Conservation (phyloP, 2,329 filamentous ascomycete species). For the Zarea fungicola region DNA sequence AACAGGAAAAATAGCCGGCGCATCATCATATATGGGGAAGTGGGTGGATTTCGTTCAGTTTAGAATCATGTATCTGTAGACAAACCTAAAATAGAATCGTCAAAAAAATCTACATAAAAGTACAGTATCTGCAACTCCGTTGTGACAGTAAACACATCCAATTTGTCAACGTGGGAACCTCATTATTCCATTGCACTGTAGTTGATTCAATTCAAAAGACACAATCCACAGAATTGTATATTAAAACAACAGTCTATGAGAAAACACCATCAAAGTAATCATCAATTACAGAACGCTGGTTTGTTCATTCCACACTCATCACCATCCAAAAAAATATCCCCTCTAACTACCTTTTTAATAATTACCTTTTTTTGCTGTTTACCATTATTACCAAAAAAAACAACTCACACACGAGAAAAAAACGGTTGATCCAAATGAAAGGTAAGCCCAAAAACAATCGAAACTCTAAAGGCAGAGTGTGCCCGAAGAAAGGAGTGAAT, state of each 20-base stretch:
- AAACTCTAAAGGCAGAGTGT: not conserved
- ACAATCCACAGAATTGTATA: too few species aligned
- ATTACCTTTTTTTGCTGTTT: not conserved
- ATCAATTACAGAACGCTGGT: not conserved
- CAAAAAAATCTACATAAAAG: not conserved
- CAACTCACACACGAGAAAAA: not conserved
- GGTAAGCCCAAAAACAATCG: too few species aligned
- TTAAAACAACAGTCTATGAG: too few species aligned
- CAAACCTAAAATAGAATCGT: not conserved
- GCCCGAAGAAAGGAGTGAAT: not conserved
- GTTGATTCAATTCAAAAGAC: too few species aligned
- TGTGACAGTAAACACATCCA: too few species aligned
- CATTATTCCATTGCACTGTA: too few species aligned
- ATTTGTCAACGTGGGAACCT: too few species aligned
- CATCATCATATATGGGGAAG: not conserved
- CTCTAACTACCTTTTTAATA: not conserved
- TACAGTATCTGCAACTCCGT: not conserved
- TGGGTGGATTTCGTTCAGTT: not conserved
- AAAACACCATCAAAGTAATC: not conserved
- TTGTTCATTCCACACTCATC: not conserved
- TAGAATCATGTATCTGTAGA: conserved; percentile 2
- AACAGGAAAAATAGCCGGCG: too few species aligned
- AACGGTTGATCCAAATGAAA: too few species aligned
- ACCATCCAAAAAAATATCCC: too few species aligned
- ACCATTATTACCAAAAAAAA: not conserved